These are phyloP conservation scores for Cucumis melo DNA, from an alignment of 306 rosid species.

Conservation along the genomic window DNA sequence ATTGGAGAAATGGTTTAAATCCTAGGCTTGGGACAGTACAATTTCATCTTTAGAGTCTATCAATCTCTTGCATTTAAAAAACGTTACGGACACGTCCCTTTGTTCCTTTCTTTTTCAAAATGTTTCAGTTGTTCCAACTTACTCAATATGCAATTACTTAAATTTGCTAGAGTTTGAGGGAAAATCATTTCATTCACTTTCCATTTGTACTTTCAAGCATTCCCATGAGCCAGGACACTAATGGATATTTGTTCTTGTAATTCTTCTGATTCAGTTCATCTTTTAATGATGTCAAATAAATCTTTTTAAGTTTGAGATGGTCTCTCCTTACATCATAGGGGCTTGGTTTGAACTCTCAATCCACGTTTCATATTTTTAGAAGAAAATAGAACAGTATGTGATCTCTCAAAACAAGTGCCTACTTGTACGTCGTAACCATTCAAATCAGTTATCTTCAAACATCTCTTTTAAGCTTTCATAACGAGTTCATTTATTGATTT, in stretches of 20 bases:
- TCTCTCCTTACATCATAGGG: not conserved
- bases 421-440: not conserved
- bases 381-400: not conserved
- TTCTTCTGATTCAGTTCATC: not conserved
- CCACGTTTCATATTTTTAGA: not conserved
- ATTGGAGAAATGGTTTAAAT: not conserved
- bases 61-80: not conserved
- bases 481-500: conserved; percentile 8
- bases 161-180: not conserved
- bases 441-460: not conserved
- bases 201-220: not conserved
- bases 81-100: not conserved
- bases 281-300: not conserved
- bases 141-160: not conserved
- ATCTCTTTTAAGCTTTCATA: conserved; percentile 2
- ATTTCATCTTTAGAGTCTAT: not conserved
- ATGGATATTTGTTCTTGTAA: not conserved
- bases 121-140: not conserved
- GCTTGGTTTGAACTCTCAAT: not conserved
- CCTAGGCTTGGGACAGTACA: not conserved
- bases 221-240: not conserved
- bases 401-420: not conserved
- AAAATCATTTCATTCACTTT: not conserved
- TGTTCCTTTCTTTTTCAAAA: not conserved
- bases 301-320: not conserved